phyloP scores from a whole-genome alignment of 2,329 filamentous ascomycete genomes.

The Aspergillus sp. region DNA sequence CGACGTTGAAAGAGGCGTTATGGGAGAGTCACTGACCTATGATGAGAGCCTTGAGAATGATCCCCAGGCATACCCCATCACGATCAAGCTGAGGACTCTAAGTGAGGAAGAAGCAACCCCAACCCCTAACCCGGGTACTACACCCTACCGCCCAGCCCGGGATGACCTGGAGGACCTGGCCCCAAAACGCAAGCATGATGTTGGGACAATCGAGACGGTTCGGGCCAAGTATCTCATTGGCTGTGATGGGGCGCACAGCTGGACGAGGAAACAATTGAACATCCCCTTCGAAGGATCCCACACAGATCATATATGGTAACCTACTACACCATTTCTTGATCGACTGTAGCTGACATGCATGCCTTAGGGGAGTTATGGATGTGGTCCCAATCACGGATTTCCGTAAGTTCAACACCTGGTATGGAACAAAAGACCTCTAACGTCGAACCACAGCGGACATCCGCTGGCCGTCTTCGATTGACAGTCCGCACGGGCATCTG shows the following conservation, averaged over 20 bases:
- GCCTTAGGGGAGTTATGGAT: constrained; percentile 45
- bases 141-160: constrained; percentile 63
- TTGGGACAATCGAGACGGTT: constrained; percentile 42
- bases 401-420: constrained; percentile 26
- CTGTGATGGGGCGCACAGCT: constrained; percentile 66
- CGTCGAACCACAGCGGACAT: constrained; percentile 48
- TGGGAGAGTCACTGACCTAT: constrained; percentile 58
- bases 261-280: constrained; percentile 60
- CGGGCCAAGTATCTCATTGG: constrained; percentile 65
- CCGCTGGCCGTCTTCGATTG: constrained; percentile 51
- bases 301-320: constrained; percentile 39
- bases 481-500: constrained; percentile 61
- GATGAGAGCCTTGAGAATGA: constrained; percentile 54
- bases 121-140: constrained; percentile 30
- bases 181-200: constrained; percentile 5
- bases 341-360: not conserved
- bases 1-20: constrained; percentile 60
- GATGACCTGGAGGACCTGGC: constrained; percentile 61
- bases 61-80: constrained; percentile 60
- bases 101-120: constrained; percentile 58
- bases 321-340: not conserved
- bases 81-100: constrained; percentile 59
- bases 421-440: not conserved
- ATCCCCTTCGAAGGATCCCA: constrained; percentile 58
- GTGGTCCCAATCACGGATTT: constrained; percentile 59